Conservation (phyloP, 2,329 filamentous ascomycete species). For the Claviceps purpurea region DNA sequence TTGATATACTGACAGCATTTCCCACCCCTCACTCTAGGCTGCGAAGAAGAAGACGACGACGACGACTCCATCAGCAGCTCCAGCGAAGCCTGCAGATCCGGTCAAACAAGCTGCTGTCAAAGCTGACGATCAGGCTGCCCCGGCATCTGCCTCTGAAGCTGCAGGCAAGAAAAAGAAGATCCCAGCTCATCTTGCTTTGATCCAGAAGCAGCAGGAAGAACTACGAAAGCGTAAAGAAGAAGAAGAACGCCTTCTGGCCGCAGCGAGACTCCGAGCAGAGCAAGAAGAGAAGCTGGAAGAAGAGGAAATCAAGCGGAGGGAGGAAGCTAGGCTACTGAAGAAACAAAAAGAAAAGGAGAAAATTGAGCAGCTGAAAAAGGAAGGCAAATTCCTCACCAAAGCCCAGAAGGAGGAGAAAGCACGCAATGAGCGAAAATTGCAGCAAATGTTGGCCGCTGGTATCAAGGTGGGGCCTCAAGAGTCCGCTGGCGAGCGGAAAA, state of each 20-base stretch:
- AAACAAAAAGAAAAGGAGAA: slow-evolving; percentile 80
- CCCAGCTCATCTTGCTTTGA: slow-evolving; percentile 53
- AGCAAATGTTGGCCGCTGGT: slow-evolving; percentile 73
- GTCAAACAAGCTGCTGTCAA: slow-evolving; percentile 20
- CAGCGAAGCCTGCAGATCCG: slow-evolving; percentile 16
- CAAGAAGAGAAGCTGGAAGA: slow-evolving; percentile 50
- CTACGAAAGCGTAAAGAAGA: slow-evolving; percentile 54
- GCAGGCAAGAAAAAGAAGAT: slow-evolving; percentile 81
- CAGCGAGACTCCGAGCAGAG: slow-evolving; percentile 51
- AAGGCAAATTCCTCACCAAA: slow-evolving; percentile 77
- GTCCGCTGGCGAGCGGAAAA: slow-evolving; percentile 51
- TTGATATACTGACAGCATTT: not conserved
- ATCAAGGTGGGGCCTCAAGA: slow-evolving; percentile 55
- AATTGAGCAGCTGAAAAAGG: slow-evolving; percentile 76
- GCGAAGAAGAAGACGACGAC: slow-evolving; percentile 60
- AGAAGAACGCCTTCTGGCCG: slow-evolving; percentile 43
- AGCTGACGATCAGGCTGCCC: slow-evolving; percentile 36
- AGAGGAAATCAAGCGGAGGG: slow-evolving; percentile 56
- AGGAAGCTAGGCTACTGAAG: slow-evolving; percentile 63
- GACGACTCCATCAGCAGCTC: slow-evolving; percentile 23
- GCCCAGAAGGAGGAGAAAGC: slow-evolving; percentile 74
- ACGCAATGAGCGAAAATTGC: slow-evolving; percentile 62
- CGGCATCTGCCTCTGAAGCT: slow-evolving; percentile 29
- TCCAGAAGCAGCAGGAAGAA: slow-evolving; percentile 77
- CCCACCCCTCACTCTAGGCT: slow-evolving; percentile 30